Evolutionary conservation across 2,329 filamentous ascomycete species (phyloP).

Genomic region (Colletotrichum camelliae): DNA sequence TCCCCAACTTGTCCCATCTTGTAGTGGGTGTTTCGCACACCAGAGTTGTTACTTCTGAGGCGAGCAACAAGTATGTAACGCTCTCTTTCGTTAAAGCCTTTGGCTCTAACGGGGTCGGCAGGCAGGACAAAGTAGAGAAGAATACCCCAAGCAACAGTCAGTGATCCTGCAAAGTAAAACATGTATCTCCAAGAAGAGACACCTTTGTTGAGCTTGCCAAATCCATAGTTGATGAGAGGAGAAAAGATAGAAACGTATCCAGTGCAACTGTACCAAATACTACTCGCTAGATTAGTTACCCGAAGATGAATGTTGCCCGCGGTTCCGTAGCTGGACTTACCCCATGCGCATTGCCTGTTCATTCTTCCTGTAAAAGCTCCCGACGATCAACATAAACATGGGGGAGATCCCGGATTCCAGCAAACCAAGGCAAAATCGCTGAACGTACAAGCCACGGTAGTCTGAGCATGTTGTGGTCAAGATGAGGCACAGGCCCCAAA

Average conservation of each 20-base stretch:
- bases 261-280: slow-evolving; percentile 42
- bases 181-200: slow-evolving; percentile 37
- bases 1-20: slow-evolving; percentile 48
- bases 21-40: slow-evolving; percentile 46
- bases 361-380: slow-evolving; percentile 41
- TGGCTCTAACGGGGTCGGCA: slow-evolving; percentile 32
- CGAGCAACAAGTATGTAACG: slow-evolving; percentile 31
- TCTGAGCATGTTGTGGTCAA: slow-evolving; percentile 34
- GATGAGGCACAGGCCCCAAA: slow-evolving; percentile 35
- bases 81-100: slow-evolving; percentile 33
- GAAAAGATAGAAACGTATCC: slow-evolving; percentile 39
- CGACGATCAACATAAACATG: slow-evolving; percentile 42
- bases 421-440: slow-evolving; percentile 41
- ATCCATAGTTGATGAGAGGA: slow-evolving; percentile 37
- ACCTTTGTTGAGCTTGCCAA: slow-evolving; percentile 32
- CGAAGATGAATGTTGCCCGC: neutral
- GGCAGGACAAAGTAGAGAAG: slow-evolving; percentile 32
- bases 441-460: slow-evolving; percentile 35
- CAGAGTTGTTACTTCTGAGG: slow-evolving; percentile 39
- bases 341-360: slow-evolving; percentile 38
- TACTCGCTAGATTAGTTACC: slow-evolving; percentile 12
- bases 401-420: slow-evolving; percentile 37
- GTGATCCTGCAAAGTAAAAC: slow-evolving; percentile 37
- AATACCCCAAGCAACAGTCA: slow-evolving; percentile 29
- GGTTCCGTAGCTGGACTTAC: neutral